Percentiles rank a stretch among this genome's conserved stretches.
Evolutionary conservation across 441 rosid genomes (phyloP).

Genomic region (Jatropha podagrica): DNA sequence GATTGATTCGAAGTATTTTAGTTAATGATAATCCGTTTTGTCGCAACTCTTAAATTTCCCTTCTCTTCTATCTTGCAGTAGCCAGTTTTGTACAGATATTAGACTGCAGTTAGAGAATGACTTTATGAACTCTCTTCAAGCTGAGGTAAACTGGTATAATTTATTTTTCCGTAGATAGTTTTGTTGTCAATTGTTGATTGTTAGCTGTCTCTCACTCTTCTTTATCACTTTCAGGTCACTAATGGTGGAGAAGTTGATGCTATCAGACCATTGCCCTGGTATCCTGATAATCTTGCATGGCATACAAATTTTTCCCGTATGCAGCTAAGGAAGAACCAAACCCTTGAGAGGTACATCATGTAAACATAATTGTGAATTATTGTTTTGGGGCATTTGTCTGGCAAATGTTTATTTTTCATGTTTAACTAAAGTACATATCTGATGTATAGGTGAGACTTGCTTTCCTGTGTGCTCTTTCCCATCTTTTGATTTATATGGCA

Average conservation of each 20-base stretch:
- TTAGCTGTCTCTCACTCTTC: constrained; percentile 7
- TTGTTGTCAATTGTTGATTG: constrained; percentile 8
- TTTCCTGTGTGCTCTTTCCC: neutral
- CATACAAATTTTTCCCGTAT: constrained; percentile 88
- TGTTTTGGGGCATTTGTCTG: neutral
- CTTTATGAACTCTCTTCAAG: constrained; percentile 70
- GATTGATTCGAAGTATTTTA: neutral
- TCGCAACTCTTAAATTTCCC: neutral
- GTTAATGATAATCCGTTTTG: neutral
- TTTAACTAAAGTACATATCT: neutral
- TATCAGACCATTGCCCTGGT: constrained; percentile 93
- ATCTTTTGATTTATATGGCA: neutral
- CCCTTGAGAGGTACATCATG: constrained; percentile 73
- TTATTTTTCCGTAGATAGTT: neutral
- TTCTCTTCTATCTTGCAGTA: constrained; percentile 48
- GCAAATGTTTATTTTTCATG: neutral
- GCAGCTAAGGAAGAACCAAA: constrained; percentile 87
- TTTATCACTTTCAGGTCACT: constrained; percentile 38
- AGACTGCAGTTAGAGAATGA: constrained; percentile 77
- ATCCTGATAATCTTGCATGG: constrained; percentile 92
- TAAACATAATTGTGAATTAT: neutral
- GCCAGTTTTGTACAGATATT: constrained; percentile 81
- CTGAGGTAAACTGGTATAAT: constrained; percentile 44
- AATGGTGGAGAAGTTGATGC: constrained; percentile 75
- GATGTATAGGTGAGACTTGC: neutral